Evolutionary conservation across 768 basidiomycete species (phyloP), one percentile per base, ranked within the genome.

Genomic region (Psilocybe azurescens): DNA sequence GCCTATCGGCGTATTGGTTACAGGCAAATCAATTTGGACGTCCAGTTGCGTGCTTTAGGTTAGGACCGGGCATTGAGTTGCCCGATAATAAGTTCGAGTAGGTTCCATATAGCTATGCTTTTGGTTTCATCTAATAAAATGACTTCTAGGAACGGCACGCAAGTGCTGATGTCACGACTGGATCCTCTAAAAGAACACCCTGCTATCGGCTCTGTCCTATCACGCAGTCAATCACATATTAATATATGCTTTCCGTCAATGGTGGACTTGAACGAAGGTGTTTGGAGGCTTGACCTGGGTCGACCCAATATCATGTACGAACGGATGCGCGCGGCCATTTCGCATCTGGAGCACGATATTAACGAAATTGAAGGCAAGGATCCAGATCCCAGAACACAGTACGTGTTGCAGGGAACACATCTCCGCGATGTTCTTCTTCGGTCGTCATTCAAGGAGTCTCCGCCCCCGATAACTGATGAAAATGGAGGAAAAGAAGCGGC

Each of bases 11-110:
- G 0, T 94, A 83, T 69, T 93, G 90, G 91, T 71, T 89, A 41
- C 81, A 86, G 59, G 79, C 77, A n/a, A 84, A 81, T 24, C 82
- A 84, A 58, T 88, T 84, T 72, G 89, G 88, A 0, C 83, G 83
- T 44, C 87, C 86, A 1, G 81, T 89, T 5, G 92, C 90, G 0
- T 80, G 82, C 2, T 94, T 95, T 67, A 70, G 74, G 0, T 70
- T 87, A 0, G 87, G 91, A 33, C 85, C 91, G 16, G 90, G 91
- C 1, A 65, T 87, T 2, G 69, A 74, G 11, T 76, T 95, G 5
- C 88, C 87, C 0, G 84, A 86, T 41, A 85, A 92, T 70, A 82
- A 83, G 59, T 90, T 95, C 63, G 86, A 87, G 93, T 93, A 67
- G 69, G 86, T 79, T n/a, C 29, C n/a, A 56, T 30, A 53, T 48